Conservation (phyloP, 805 yeast genomes). For the Cyberlindnera euphorbiiphila region DNA sequence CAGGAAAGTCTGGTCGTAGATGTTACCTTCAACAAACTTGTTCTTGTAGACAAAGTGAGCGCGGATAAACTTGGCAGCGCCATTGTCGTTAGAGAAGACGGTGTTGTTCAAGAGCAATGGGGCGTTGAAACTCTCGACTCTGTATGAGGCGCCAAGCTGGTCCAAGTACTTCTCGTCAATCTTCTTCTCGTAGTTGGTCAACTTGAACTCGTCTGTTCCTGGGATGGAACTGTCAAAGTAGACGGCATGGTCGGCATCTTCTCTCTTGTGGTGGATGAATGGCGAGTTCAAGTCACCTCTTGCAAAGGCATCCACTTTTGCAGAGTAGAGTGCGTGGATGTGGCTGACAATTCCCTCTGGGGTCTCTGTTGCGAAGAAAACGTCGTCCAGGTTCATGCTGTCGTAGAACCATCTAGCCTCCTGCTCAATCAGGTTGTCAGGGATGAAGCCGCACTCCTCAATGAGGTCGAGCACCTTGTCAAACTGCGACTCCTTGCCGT, state of each 20-base stretch:
- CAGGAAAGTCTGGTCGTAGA: slow-evolving; percentile 76
- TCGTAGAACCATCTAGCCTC: slow-evolving; percentile 91
- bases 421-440: slow-evolving; percentile 76
- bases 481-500: slow-evolving; percentile 77
- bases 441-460: slow-evolving; percentile 84
- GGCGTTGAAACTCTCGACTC: slow-evolving; percentile 78
- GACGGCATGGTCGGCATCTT: slow-evolving; percentile 82
- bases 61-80: slow-evolving; percentile 45
- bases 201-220: slow-evolving; percentile 38
- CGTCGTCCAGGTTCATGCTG: slow-evolving; percentile 83
- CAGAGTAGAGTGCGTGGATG: slow-evolving; percentile 85
- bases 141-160: slow-evolving; percentile 45
- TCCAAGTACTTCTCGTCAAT: slow-evolving; percentile 83
- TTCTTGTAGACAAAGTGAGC: slow-evolving; percentile 85
- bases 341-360: slow-evolving; percentile 78
- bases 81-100: slow-evolving; percentile 25
- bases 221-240: slow-evolving; percentile 74
- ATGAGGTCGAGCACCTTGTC: slow-evolving; percentile 77
- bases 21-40: slow-evolving; percentile 43
- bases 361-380: slow-evolving; percentile 83
- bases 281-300: slow-evolving; percentile 50
- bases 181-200: slow-evolving; percentile 60
- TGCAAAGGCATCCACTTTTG: slow-evolving; percentile 86
- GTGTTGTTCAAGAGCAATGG: slow-evolving; percentile 40
- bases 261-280: slow-evolving; percentile 74